Evolutionary conservation across 2,329 filamentous ascomycete species (phyloP).

Genomic region (Phyllosticta citrichinensis): DNA sequence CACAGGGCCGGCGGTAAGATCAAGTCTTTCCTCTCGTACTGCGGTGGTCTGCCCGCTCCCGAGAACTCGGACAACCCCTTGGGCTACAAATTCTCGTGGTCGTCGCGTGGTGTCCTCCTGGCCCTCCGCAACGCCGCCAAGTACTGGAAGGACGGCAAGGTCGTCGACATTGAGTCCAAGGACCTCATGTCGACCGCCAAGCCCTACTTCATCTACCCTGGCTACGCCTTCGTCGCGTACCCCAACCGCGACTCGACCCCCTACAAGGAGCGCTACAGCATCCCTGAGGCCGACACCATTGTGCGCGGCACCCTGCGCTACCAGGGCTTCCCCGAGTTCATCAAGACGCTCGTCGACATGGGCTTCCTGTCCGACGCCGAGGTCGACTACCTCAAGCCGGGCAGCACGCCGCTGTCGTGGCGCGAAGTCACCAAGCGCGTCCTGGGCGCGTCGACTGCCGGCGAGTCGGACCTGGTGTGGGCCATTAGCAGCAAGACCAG

Average conservation of each 20-base stretch:
- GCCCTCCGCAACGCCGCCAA: constrained; percentile 79
- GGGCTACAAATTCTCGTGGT: constrained; percentile 80
- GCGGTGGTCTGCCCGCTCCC: constrained; percentile 59
- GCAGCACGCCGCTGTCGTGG: constrained; percentile 56
- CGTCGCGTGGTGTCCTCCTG: constrained; percentile 73
- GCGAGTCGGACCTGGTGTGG: constrained; percentile 59
- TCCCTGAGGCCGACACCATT: constrained; percentile 83
- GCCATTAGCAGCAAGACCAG: constrained; percentile 66
- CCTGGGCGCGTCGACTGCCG: constrained; percentile 55
- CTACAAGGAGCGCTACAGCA: constrained; percentile 82
- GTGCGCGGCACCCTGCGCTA: constrained; percentile 79
- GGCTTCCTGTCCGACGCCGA: constrained; percentile 73
- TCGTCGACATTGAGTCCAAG: constrained; percentile 44
- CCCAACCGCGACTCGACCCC: constrained; percentile 83
- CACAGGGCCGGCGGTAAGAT: constrained; percentile 83
- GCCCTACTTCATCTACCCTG: constrained; percentile 83
- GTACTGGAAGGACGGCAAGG: constrained; percentile 70
- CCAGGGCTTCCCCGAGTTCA: constrained; percentile 81
- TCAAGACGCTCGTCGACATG: constrained; percentile 78
- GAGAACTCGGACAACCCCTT: constrained; percentile 80
- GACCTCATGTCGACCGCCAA: constrained; percentile 82
- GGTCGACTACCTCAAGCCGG: constrained; percentile 51
- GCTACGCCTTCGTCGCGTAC: constrained; percentile 84
- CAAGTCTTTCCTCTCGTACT: constrained; percentile 70
- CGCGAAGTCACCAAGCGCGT: constrained; percentile 75